Evolutionary conservation across 331 rosid genomes (phyloP).

Genomic region (Erythrophleum ivorense): DNA sequence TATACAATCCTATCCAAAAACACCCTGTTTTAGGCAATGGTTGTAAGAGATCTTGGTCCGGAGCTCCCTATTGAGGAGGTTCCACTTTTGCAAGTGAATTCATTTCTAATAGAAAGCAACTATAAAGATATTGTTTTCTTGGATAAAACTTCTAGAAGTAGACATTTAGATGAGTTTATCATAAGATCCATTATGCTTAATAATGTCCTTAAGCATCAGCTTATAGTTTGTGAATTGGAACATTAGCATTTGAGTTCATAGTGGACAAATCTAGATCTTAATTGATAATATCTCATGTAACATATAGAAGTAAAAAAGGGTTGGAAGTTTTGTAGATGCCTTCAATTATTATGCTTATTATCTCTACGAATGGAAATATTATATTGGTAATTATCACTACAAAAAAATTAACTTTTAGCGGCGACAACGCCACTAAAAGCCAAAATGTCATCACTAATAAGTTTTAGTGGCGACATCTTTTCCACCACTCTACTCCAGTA

Average conservation of each 20-base stretch:
- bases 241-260: not conserved
- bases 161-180: conserved; percentile 22
- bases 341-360: too few species aligned
- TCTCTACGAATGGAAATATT: not conserved
- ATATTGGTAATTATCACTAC: conserved; percentile 27
- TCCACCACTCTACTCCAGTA: too few species aligned
- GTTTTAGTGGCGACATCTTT: too few species aligned
- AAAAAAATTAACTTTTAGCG: too few species aligned
- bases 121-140: conserved; percentile 1
- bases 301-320: conserved; percentile 15
- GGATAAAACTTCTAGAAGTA: not conserved
- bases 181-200: conserved; percentile 34
- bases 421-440: too few species aligned
- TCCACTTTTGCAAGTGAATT: conserved; percentile 87
- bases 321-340: not conserved
- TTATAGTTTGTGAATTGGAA: not conserved
- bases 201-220: conserved; percentile 23
- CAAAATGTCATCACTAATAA: too few species aligned
- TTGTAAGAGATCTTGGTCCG: conserved; percentile 97
- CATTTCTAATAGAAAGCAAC: conserved; percentile 24
- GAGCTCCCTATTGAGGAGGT: conserved; percentile 98
- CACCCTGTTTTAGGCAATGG: conserved; percentile 76
- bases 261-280: not conserved
- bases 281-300: not conserved
- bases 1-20: too few species aligned